phyloP scores from a whole-genome alignment of 495 filamentous ascomycete genomes.

The Penicillium angulare region DNA sequence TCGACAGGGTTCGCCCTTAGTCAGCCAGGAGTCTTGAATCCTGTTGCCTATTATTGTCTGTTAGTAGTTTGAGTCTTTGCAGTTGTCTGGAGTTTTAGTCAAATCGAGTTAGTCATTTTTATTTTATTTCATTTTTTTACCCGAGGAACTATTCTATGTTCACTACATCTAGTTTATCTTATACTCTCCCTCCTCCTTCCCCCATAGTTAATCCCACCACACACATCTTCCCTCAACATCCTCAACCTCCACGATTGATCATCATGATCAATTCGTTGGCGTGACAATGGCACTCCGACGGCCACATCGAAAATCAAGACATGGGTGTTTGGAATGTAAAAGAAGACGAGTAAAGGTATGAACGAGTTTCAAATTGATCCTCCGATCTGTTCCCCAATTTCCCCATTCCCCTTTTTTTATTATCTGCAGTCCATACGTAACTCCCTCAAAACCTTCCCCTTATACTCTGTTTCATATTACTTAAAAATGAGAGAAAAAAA shows the following conservation, averaged over 20 bases:
- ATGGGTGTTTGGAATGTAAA: constrained; percentile 37
- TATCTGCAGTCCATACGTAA: no score
- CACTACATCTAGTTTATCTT: no score
- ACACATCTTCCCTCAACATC: no score
- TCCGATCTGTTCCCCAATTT: no score
- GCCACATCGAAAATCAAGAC: constrained; percentile 34
- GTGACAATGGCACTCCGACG: constrained; percentile 35
- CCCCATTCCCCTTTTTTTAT: no score
- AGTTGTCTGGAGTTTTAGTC: no score
- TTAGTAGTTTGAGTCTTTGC: background rate
- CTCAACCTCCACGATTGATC: no score
- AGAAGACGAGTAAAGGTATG: constrained; percentile 41
- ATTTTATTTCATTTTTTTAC: background rate
- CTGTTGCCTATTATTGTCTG: constrained; percentile 21
- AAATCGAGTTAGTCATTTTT: background rate
- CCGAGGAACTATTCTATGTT: no score
- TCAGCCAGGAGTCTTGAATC: constrained; percentile 16
- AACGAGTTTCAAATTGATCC: background rate
- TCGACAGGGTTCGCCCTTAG: constrained; percentile 29
- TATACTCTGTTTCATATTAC: background rate
- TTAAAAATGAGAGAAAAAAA: background rate
- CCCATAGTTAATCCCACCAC: no score
- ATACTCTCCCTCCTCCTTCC: no score
- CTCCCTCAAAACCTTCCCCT: no score
- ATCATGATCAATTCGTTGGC: background rate